Base-by-base conservation (phyloP, 495 filamentous ascomycete species). In the Xylaria cubensis region DNA sequence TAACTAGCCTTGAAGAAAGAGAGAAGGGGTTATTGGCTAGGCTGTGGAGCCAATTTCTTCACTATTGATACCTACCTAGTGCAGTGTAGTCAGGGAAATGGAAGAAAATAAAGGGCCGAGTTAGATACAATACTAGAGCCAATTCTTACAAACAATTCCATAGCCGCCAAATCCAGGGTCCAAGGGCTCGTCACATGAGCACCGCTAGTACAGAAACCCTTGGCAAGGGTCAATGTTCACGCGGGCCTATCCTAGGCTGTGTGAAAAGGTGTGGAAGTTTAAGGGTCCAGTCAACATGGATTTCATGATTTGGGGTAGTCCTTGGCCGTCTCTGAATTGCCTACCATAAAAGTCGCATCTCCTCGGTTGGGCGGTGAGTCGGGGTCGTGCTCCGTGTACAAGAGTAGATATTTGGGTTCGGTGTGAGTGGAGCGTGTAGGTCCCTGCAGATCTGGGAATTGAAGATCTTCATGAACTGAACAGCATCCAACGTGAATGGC, bases 381-480 rank as follows among this genome's bases (percentile, higher is more conserved):
- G 50, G 65, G 36, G 50, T 36, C 10, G n/a, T 56, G 15, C 50
- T 67, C 65, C 50, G 50, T 67, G 8, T 32, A 32, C 12, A 32
- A 32, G 19, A 53, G 17, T 39, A 21, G 15, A 15, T 10, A 21
- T 36, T 53, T 48, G 32, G 32, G 13, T 36, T 67, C 13, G 29
- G 50, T 56, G 65, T 67, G 29, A 67, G 65, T 67, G 65, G 65
- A 67, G 50, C 36, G 26, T 7, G 32, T 29, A 42, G 50, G 65
- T 55, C 65, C 65, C 65, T 67, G 65, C 65, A 67, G 48, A 67
- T 67, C 46, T 55, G 64, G 48, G 46, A 41, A 56, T 42, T 44
- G 36, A 1, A 24, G 64, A 39, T 55, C n/a, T n/a, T 53, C 9
- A 5, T 36, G 46, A 12, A 44, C 3, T 6, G 48, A 55, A 15